phyloP scores from a whole-genome alignment of 805 yeast genomes.

The Candida patagonica region DNA sequence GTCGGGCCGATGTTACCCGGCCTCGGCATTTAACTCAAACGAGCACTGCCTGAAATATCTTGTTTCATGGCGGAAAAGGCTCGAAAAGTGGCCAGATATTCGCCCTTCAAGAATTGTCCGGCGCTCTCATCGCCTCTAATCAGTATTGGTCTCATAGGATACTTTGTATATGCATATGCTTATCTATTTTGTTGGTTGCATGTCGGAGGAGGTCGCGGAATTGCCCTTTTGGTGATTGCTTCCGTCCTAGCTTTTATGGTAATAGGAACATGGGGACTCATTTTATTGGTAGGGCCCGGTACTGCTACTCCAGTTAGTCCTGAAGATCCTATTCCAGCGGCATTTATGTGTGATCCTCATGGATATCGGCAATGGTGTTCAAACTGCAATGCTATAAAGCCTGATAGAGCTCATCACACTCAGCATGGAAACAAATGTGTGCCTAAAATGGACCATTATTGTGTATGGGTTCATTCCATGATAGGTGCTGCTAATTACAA shows the following conservation, averaged over 20 bases:
- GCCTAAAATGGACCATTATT: slow-evolving; percentile 73
- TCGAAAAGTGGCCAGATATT: too few species aligned
- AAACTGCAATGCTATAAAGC: slow-evolving; percentile 53
- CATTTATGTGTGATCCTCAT: slow-evolving; percentile 56
- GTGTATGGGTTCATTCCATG: slow-evolving; percentile 65
- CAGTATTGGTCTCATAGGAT: slow-evolving; percentile 28
- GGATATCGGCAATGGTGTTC: slow-evolving; percentile 79
- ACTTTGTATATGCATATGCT: slow-evolving; percentile 36
- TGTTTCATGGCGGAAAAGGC: too few species aligned
- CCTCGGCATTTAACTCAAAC: too few species aligned
- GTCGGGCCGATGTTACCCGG: too few species aligned
- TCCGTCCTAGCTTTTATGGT: slow-evolving; percentile 22
- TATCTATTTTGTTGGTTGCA: slow-evolving; percentile 38
- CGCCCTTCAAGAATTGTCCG: too few species aligned
- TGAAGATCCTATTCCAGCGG: slow-evolving; percentile 38
- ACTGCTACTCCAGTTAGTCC: slow-evolving; percentile 20
- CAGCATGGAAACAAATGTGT: slow-evolving; percentile 47
- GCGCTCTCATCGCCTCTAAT: not conserved
- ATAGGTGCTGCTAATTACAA: slow-evolving; percentile 62
- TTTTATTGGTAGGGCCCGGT: slow-evolving; percentile 54
- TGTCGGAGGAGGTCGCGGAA: slow-evolving; percentile 31
- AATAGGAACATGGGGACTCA: slow-evolving; percentile 36
- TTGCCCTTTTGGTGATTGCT: slow-evolving; percentile 30
- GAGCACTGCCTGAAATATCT: too few species aligned
- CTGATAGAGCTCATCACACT: slow-evolving; percentile 65